phyloP scores from a whole-genome alignment of 345 rosid genomes.

The Eucalyptus pauciflora region DNA sequence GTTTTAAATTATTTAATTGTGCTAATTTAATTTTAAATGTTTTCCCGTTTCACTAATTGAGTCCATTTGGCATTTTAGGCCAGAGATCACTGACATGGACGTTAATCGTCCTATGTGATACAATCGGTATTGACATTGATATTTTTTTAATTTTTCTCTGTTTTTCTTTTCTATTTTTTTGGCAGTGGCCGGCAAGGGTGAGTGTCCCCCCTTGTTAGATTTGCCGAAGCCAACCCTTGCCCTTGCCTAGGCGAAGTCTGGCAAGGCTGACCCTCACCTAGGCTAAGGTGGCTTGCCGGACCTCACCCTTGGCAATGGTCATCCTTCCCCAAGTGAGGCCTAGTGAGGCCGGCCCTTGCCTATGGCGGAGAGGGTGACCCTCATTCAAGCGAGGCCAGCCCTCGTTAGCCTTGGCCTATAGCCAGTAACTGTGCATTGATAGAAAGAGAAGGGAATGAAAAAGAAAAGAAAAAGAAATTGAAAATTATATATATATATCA shows the following conservation, averaged over 20 bases:
- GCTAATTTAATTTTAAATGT: not conserved
- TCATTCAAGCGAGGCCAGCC: not conserved
- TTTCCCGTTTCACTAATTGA: not conserved
- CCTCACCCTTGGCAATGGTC: not conserved
- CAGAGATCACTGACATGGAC: too few relatives aligned
- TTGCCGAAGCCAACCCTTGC: not conserved
- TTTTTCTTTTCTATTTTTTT: not conserved
- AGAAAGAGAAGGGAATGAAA: not conserved
- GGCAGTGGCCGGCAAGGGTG: not conserved
- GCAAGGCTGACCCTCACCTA: not conserved
- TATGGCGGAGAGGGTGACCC: not conserved
- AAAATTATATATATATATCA: not conserved
- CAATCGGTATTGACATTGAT: not conserved
- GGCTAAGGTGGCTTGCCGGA: not conserved
- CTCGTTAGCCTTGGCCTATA: not conserved
- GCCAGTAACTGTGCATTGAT: too few relatives aligned
- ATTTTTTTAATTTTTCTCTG: too few relatives aligned
- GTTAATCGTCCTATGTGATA: fast-evolving
- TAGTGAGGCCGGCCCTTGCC: not conserved
- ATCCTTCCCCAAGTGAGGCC: not conserved
- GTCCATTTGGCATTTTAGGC: not conserved
- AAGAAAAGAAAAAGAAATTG: too few relatives aligned
- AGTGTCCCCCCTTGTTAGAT: not conserved
- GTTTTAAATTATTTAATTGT: too few relatives aligned
- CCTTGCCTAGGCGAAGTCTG: not conserved